Base-by-base conservation (phyloP, 495 filamentous ascomycete species). In the Thozetella sp. region DNA sequence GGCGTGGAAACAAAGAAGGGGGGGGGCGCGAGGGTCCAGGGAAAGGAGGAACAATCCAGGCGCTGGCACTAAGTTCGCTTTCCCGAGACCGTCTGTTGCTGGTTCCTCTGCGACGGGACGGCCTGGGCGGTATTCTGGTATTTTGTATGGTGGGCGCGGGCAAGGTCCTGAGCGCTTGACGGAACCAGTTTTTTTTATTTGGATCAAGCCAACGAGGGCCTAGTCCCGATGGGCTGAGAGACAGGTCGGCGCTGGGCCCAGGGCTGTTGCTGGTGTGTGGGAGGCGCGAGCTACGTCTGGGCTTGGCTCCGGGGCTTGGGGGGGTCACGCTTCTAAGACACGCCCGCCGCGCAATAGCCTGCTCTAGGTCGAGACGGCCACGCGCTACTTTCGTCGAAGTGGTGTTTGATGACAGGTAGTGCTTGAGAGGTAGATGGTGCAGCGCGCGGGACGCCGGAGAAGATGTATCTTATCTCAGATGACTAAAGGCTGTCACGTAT, bases 201-300 rank as follows among this genome's bases (percentile, higher is more conserved):
- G 43, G 43, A 4, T 48, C 20, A 48, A 48, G 43, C 43, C 43
- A 48, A 48, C 43, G 43, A 48, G 43, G 43, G 43, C n/a, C n/a
- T 48, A 48, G 43, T 48, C n/a, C 43, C 43, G 43, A 48, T 10
- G 43, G 43, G 43, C 43, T 48, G 43, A 48, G n/a, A 48, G 43
- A 48, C 43, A 48, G n/a, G 43, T 20, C 43, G 43, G 43, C 43
- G 20, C 43, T 15, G n/a, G 43, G 43, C 20, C n/a, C 43, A 48
- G 43, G 43, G 43, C 43, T 48, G 43, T 48, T 48, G 9, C 43
- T 48, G 43, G 43, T 48, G 43, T n/a, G 43, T 15, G 20, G 43
- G 43, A 48, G 43, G 43, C 43, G 43, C n/a, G n/a, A 48, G 43
- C 43, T 48, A 20, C 20, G 43, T 48, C 43, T 48, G n/a, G 43